phyloP scores from a whole-genome alignment of 169 alveolate genomes.

The Perkinsus chesapeaki region DNA sequence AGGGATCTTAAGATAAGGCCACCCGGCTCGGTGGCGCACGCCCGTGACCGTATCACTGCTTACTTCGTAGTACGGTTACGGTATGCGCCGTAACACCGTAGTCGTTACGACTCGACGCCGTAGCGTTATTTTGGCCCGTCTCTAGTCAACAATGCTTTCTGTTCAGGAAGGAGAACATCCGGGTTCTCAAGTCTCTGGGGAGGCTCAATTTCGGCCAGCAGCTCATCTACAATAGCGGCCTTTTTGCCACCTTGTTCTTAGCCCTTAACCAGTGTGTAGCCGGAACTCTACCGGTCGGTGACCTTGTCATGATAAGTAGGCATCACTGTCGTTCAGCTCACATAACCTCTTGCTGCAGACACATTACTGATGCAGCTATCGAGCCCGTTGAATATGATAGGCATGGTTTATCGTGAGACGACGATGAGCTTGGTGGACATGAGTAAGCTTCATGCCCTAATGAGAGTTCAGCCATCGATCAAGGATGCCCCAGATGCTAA shows the following conservation, averaged over 20 bases:
- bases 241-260: constrained; percentile 23
- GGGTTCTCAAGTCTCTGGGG: constrained; percentile 36
- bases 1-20: too few species aligned
- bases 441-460: neutral
- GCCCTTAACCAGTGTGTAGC: constrained; percentile 20
- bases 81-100: too few species aligned
- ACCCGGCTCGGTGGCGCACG: too few species aligned
- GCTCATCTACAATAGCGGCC: constrained; percentile 29
- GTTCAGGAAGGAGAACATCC: constrained; percentile 14
- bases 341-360: neutral
- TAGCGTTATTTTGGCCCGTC: neutral
- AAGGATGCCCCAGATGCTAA: neutral
- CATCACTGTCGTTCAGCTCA: neutral
- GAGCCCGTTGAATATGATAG: constrained; percentile 33
- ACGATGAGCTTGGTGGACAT: constrained; percentile 27
- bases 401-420: constrained; percentile 32
- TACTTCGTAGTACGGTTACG: too few species aligned
- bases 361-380: constrained; percentile 34
- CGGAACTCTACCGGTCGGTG: constrained; percentile 31
- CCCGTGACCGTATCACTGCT: too few species aligned
- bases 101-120: neutral
- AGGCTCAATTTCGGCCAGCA: constrained; percentile 37
- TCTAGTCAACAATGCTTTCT: neutral
- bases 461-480: neutral
- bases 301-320: constrained; percentile 25